These are phyloP conservation scores for Tricladium varicosporioides DNA, from an alignment of 2,329 filamentous ascomycete genomes.

Conservation along the genomic window DNA sequence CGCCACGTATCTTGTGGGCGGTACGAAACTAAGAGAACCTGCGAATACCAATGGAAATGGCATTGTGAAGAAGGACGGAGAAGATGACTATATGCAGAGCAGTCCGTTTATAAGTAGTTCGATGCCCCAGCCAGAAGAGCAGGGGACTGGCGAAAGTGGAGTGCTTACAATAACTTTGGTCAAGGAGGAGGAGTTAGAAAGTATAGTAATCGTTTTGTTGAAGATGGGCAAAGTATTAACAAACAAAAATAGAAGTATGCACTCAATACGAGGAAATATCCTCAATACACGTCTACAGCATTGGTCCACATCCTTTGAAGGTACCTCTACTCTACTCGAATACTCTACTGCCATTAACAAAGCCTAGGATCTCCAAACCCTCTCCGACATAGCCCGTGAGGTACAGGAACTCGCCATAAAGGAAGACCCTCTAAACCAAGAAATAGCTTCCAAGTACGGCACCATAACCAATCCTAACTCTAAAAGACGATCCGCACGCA, in stretches of 20 bases:
- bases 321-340: conserved; percentile 36
- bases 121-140: conserved; percentile 51
- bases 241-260: conserved; percentile 55
- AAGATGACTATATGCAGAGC: conserved; percentile 65
- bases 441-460: conserved; percentile 63
- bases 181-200: conserved; percentile 69
- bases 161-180: conserved; percentile 64
- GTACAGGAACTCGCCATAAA: conserved; percentile 52
- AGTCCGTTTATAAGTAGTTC: conserved; percentile 68
- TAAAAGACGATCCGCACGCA: conserved; percentile 41
- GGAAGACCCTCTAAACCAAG: conserved; percentile 52
- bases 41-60: conserved; percentile 36
- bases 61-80: conserved; percentile 49
- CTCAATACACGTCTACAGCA: conserved; percentile 84
- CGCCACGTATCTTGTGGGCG: conserved; percentile 88
- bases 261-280: conserved; percentile 68
- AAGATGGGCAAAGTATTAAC: conserved; percentile 8
- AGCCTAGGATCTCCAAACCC: conserved; percentile 58
- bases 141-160: conserved; percentile 46
- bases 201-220: conserved; percentile 34
- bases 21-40: conserved; percentile 51
- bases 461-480: conserved; percentile 72
- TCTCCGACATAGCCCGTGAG: conserved; percentile 69
- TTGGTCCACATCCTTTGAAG: conserved; percentile 69
- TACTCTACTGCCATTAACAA: neutral